phyloP scores from a whole-genome alignment of 768 basidiomycete species.

The Gymnopilus dilepis region DNA sequence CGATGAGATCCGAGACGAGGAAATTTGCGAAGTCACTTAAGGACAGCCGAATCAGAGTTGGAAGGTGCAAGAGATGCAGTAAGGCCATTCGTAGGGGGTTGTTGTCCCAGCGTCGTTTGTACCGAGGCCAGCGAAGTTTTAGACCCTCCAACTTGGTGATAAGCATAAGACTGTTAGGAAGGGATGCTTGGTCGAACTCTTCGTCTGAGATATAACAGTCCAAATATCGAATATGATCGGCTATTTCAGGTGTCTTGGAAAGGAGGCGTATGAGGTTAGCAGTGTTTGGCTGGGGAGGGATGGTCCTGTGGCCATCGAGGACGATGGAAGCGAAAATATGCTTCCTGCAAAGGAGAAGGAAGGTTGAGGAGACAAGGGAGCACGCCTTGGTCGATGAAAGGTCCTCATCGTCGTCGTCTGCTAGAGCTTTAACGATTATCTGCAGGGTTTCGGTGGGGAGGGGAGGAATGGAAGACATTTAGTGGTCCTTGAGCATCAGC shows the following conservation, averaged over 20 bases:
- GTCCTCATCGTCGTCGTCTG: not conserved
- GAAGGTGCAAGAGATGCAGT: conserved; percentile 14
- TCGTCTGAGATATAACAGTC: not conserved
- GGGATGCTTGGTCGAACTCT: no score
- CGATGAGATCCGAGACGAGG: conserved; percentile 1
- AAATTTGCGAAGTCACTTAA: conserved; percentile 6
- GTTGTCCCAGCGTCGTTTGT: conserved; percentile 11
- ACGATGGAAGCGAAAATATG: conserved; percentile 10
- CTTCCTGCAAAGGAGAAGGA: conserved; percentile 5
- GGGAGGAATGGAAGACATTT: not conserved
- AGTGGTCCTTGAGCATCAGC: no score
- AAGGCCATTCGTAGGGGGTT: conserved; percentile 11
- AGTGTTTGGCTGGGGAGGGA: no score
- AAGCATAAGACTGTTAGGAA: no score
- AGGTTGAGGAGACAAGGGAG: not conserved
- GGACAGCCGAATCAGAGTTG: conserved; percentile 9
- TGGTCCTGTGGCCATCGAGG: not conserved
- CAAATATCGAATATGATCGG: conserved; percentile 6
- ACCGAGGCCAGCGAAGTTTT: not conserved
- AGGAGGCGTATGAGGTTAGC: not conserved
- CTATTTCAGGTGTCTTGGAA: conserved; percentile 8
- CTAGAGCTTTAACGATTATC: no score
- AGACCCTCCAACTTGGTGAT: not conserved
- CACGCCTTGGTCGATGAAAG: no score
- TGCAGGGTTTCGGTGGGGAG: no score